Conservation (phyloP, 805 yeast genomes). For the Saturnispora serradocipensis region DNA sequence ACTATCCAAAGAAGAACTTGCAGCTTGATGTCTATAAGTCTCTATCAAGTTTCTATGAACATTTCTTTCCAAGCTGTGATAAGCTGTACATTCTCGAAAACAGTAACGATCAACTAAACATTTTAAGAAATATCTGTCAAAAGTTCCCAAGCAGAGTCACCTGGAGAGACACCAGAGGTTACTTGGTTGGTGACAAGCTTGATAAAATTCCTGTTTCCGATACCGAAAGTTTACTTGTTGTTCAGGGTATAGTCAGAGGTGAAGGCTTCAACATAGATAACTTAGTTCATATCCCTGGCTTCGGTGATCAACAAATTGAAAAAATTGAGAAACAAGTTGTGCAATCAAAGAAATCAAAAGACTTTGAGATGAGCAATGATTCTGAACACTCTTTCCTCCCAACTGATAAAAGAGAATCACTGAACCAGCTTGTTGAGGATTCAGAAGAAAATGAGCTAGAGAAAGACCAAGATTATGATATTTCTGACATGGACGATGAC, state of each 20-base stretch:
- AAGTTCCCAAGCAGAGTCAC: slow-evolving; percentile 74
- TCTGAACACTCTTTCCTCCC: slow-evolving; percentile 46
- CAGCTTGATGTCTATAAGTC: slow-evolving; percentile 64
- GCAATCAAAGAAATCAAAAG: slow-evolving; percentile 14
- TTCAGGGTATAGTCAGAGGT: slow-evolving; percentile 86
- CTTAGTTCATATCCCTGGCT: slow-evolving; percentile 77
- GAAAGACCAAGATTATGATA: slow-evolving; percentile 30
- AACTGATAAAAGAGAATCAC: slow-evolving; percentile 27
- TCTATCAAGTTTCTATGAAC: slow-evolving; percentile 54
- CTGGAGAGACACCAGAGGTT: slow-evolving; percentile 94
- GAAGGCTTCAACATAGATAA: slow-evolving; percentile 70
- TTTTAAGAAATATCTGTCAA: slow-evolving; percentile 71
- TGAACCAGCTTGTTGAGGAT: slow-evolving; percentile 31
- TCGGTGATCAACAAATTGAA: slow-evolving; percentile 79
- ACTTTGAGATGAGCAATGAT: slow-evolving; percentile 33
- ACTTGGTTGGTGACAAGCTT: slow-evolving; percentile 65
- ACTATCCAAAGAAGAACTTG: slow-evolving; percentile 64
- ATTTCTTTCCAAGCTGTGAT: slow-evolving; percentile 75
- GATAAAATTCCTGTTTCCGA: slow-evolving; percentile 22
- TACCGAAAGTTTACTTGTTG: slow-evolving; percentile 35
- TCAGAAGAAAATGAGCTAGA: slow-evolving; percentile 26
- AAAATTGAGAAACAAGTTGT: slow-evolving; percentile 44
- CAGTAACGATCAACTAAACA: slow-evolving; percentile 59
- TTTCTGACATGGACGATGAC: slow-evolving; percentile 22
- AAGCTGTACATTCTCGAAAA: slow-evolving; percentile 64